Evolutionary conservation across 805 yeast species (phyloP).

Genomic region (Zygoascus bituminiphila): DNA sequence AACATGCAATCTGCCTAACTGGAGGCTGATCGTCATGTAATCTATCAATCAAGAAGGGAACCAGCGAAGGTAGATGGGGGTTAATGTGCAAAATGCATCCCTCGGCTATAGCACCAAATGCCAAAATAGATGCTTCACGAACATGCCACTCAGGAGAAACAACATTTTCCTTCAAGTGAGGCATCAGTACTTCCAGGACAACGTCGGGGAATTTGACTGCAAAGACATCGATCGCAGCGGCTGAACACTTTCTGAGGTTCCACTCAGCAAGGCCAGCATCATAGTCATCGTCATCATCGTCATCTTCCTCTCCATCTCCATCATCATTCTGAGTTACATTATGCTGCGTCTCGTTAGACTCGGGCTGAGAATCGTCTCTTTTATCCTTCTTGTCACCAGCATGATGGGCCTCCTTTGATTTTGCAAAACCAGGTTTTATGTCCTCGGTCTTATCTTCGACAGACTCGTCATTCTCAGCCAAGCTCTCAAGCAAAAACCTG

Average conservation of each 20-base stretch:
- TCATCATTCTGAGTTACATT: constrained; percentile 28
- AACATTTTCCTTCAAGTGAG: constrained; percentile 64
- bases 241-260: constrained; percentile 90
- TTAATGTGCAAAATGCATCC: constrained; percentile 70
- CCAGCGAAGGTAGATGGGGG: constrained; percentile 66
- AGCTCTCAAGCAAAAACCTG: constrained; percentile 49
- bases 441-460: constrained; percentile 83
- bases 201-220: constrained; percentile 60
- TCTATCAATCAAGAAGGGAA: constrained; percentile 79
- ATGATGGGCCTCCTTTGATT: constrained; percentile 41
- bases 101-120: constrained; percentile 90
- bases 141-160: constrained; percentile 73
- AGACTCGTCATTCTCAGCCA: constrained; percentile 70
- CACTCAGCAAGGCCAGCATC: constrained; percentile 66
- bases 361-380: constrained; percentile 6
- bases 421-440: constrained; percentile 72
- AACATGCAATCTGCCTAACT: constrained; percentile 88
- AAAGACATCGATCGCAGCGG: constrained; percentile 81
- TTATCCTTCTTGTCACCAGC: constrained; percentile 10
- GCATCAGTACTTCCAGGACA: constrained; percentile 61
- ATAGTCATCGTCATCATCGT: constrained; percentile 66
- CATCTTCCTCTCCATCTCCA: constrained; percentile 51
- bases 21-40: constrained; percentile 68
- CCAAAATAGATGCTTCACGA: constrained; percentile 87
- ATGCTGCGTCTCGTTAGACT: constrained; percentile 16